Base-by-base conservation (phyloP, 1,284 basidiomycete genomes). In the Ceratobasidium sp. region DNA sequence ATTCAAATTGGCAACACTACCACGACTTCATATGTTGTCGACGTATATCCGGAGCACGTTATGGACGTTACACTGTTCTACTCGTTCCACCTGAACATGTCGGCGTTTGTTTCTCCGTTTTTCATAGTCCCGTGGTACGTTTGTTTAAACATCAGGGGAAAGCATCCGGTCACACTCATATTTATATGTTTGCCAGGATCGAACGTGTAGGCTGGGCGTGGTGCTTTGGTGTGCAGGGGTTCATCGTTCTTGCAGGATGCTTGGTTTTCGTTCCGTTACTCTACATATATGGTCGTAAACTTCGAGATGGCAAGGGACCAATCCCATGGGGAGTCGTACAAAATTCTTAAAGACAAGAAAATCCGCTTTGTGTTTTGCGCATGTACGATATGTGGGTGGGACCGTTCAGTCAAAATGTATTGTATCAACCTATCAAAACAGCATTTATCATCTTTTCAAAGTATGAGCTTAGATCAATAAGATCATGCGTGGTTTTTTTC, bases 31-130 rank as follows among this genome's bases (percentile, higher is more conserved):
- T 77, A 77, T 46, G 75, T 65, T 19, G 74, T 77, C 13, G 77
- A 77, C 27, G 74, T 58, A 34, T 76, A 77, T 48, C 77, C 77
- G n/a, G 51, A 75, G 31, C 74, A 77, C 24, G 76, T 73, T 14
- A 77, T 77, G 77, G 74, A 76, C 63, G 75, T 77, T 11, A 75
- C 74, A 29, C 65, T 73, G 37, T 77, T 77, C 62, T 77, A 77
- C 54, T 74, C 68, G n/a, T 74, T 77, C 31, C 76, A 77, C 41
- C 59, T 77, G 29, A 77, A 77, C 51, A 34, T 77, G 43, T 48
- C 65, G 41, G 77, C 77, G 13, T 77, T 77, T 59, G 77, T 76
- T 2, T 76, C 74, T 61, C 77, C 77, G 5, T 77, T 77, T 34
- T 77, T 74, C 62, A 77, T 77, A 29, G 76, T 77, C 8, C 77